A percentile compares a stretch with the other conserved stretches of the same genome.
Evolutionary conservation across 2,329 filamentous ascomycete genomes (phyloP).

Genomic region (Geosmithia putterillii): DNA sequence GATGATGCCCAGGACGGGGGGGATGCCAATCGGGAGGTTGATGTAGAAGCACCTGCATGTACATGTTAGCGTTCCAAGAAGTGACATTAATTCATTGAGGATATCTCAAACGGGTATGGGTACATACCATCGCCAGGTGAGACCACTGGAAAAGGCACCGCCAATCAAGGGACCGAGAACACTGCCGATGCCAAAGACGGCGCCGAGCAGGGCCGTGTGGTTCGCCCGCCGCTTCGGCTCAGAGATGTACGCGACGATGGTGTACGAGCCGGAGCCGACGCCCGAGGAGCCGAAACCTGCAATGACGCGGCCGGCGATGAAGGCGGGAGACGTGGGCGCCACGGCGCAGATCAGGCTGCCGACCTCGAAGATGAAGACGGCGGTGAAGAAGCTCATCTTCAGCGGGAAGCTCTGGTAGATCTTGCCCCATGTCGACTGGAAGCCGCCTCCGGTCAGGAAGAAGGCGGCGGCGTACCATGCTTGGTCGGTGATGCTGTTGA

Average conservation of each 20-base stretch:
- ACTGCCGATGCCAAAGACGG: constrained; percentile 10
- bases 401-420: constrained; percentile 4
- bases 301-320: constrained; percentile 5
- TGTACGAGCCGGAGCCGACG: not conserved
- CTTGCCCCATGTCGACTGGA: constrained; percentile 5
- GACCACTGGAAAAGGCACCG: constrained; percentile 11
- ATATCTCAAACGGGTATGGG: not conserved
- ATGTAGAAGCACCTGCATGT: constrained; percentile 9
- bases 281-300: constrained; percentile 2
- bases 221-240: constrained; percentile 1
- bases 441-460: constrained; percentile 14
- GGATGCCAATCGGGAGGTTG: constrained; percentile 32
- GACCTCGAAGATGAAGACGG: constrained; percentile 4
- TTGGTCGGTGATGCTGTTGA: constrained; percentile 22
- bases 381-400: constrained; percentile 3
- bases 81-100: too few species aligned
- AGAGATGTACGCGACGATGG: not conserved
- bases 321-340: constrained; percentile 3
- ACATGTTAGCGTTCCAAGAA: not conserved
- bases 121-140: constrained; percentile 12
- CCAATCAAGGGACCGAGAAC: constrained; percentile 12
- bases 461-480: constrained; percentile 33
- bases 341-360: constrained; percentile 5
- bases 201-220: constrained; percentile 8
- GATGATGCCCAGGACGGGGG: constrained; percentile 33